Percentiles rank a stretch among this genome's conserved stretches.
These are phyloP conservation scores for Podochytrium sp. DNA, from an alignment of 192 early-diverging fungal genomes.

Conservation along the genomic window DNA sequence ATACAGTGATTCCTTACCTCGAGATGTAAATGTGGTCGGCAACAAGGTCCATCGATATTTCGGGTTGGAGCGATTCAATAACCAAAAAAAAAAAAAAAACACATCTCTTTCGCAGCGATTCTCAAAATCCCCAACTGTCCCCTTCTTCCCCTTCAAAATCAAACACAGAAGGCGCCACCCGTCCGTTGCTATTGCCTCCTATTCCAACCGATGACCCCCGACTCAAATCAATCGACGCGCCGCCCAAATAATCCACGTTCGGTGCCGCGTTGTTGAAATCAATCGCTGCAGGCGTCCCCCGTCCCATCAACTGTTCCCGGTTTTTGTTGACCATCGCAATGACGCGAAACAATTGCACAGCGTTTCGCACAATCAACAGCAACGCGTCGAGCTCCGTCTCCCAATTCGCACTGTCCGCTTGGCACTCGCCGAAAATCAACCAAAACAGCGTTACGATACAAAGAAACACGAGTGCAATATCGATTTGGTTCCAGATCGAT, in stretches of 20 bases:
- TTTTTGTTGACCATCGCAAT: slow-evolving; percentile 29
- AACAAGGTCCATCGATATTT: not conserved
- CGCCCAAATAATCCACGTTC: slow-evolving; percentile 12
- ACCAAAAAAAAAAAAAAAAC: slow-evolving; percentile 10
- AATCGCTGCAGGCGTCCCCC: slow-evolving; percentile 2
- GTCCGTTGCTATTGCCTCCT: not conserved
- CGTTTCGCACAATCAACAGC: slow-evolving; percentile 32
- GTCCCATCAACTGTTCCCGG: not conserved
- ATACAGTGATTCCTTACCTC: not conserved
- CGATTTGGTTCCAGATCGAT: slow-evolving; percentile 32
- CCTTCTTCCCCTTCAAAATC: slow-evolving; percentile 28
- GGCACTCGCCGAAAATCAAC: slow-evolving; percentile 33
- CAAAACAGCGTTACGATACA: slow-evolving; percentile 33
- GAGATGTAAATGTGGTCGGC: slow-evolving; percentile 3
- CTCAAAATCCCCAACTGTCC: slow-evolving; percentile 19
- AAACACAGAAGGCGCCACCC: slow-evolving; percentile 12
- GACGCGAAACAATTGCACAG: slow-evolving; percentile 31
- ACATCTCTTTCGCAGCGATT: not conserved
- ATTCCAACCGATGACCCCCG: not conserved
- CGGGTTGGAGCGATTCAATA: not conserved
- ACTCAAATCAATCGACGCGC: not conserved
- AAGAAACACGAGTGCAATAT: slow-evolving; percentile 28
- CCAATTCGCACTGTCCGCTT: not conserved
- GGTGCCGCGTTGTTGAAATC: slow-evolving; percentile 26
- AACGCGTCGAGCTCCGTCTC: slow-evolving; percentile 34